A percentile compares a stretch with the other conserved stretches of the same genome.
Evolutionary conservation across 371 early-diverging fungal species (phyloP).

Genomic region (Apophysomyces ossiformis): DNA sequence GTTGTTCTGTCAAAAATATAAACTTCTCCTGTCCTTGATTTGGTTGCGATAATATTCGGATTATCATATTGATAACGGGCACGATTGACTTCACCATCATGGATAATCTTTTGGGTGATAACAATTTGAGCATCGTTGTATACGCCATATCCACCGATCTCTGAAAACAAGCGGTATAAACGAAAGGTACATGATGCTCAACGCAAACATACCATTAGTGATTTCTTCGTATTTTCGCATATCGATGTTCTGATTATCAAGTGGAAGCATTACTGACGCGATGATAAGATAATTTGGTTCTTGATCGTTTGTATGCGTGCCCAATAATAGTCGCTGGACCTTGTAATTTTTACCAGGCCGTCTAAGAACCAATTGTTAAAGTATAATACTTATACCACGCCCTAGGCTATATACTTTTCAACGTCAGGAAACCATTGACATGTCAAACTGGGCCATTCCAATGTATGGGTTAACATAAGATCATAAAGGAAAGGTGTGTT

Average conservation of each 20-base stretch:
- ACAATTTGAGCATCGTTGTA: slow-evolving; percentile 74
- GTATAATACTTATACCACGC: background rate
- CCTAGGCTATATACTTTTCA: slow-evolving; percentile 59
- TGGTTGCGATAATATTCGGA: slow-evolving; percentile 94
- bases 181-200: background rate
- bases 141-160: slow-evolving; percentile 76
- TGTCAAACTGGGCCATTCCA: slow-evolving; percentile 98
- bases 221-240: slow-evolving; percentile 70
- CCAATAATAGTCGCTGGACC: slow-evolving; percentile 82
- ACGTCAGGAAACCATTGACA: slow-evolving; percentile 98
- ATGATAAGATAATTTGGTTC: slow-evolving; percentile 96
- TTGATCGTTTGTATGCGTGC: slow-evolving; percentile 96
- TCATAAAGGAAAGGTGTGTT: slow-evolving; percentile 99
- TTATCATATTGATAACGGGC: slow-evolving; percentile 95
- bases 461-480: slow-evolving; percentile 93
- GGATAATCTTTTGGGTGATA: slow-evolving; percentile 87
- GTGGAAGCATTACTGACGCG: slow-evolving; percentile 87
- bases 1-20: slow-evolving; percentile 96
- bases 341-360: slow-evolving; percentile 22
- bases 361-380: background rate
- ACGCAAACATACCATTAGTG: slow-evolving; percentile 60
- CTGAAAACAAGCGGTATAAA: slow-evolving; percentile 31
- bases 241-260: slow-evolving; percentile 65
- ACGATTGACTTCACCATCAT: slow-evolving; percentile 95
- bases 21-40: slow-evolving; percentile 88